Base-by-base conservation (phyloP, 2,329 filamentous ascomycete genomes). In the Hypoxylon sp. region DNA sequence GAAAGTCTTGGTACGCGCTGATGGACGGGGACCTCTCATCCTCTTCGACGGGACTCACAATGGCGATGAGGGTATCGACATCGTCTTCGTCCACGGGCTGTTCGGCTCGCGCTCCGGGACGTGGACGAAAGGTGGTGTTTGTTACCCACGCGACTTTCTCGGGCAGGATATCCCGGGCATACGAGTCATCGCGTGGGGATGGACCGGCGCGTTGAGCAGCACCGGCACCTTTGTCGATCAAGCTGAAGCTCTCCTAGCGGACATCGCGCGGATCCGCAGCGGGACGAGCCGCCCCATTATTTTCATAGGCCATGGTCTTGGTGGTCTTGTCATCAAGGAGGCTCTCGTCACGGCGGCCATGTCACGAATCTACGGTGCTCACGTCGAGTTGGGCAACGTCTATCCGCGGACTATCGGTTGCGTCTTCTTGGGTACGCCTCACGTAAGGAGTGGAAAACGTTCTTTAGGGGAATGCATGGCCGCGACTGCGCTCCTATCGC, bases 321-420 rank as follows among this genome's bases (percentile, higher is more conserved):
- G 76, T 14, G 76, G 76, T n/a, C 60, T 78, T 2, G 52, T 78
- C 6, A 63, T 78, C 52, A 78, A 78, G 53, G 76, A 78, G 59
- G 75, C 76, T 13, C 60, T 78, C 48, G 74, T 75, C 58, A 75
- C 73, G 6, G 76, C 76, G 3, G 76, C 75, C 8, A 68, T 77
- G 50, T 77, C 76, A 19, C 71, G 76, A 48, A 77, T 77, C 22
- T 77, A 77, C 58, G 75, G 75, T 42, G 67, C 75, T 26, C 76
- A 78, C 44, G 71, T 73, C n/a, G 75, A 77, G 57, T 65, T 78
- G 26, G 73, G 75, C 44, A 77, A 77, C 48, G 72, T 77, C 3
- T 78, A 77, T 31, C 76, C 76, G 8, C 70, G 72, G n/a, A 77
- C 76, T 9, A 64, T 77, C 44, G 76, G 76, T 35, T 76, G 75